These are phyloP conservation scores for Hippophae tibetana DNA, from an alignment of 306 rosid species.

Conservation along the genomic window DNA sequence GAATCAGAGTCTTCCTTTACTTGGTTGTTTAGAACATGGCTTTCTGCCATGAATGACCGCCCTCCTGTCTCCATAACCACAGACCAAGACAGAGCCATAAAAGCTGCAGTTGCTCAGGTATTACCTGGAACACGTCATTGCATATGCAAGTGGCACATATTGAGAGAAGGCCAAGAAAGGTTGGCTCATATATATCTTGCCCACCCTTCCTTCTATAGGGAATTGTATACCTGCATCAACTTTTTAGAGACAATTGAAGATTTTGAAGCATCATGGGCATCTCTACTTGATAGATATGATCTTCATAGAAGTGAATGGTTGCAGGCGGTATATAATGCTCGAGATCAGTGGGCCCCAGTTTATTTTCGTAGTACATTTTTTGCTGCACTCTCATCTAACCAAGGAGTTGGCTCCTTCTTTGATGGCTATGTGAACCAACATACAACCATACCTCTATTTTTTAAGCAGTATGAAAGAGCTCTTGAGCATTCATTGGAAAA, in stretches of 20 bases:
- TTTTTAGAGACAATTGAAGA: slow-evolving; percentile 53
- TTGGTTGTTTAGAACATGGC: slow-evolving; percentile 73
- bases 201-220: slow-evolving; percentile 59
- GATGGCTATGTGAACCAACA: slow-evolving; percentile 73
- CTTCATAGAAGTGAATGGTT: slow-evolving; percentile 67
- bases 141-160: slow-evolving; percentile 82
- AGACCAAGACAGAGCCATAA: slow-evolving; percentile 74
- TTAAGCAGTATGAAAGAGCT: slow-evolving; percentile 64
- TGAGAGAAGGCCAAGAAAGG: slow-evolving; percentile 82
- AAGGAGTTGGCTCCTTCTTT: slow-evolving; percentile 49
- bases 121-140: slow-evolving; percentile 59
- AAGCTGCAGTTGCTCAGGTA: slow-evolving; percentile 50
- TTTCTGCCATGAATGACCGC: slow-evolving; percentile 59
- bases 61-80: slow-evolving; percentile 65
- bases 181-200: slow-evolving; percentile 64
- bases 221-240: slow-evolving; percentile 63
- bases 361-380: slow-evolving; percentile 66
- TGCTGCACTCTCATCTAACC: slow-evolving; percentile 49
- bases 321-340: slow-evolving; percentile 69
- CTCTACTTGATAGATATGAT: slow-evolving; percentile 46
- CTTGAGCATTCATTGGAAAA: slow-evolving; percentile 55
- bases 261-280: slow-evolving; percentile 54
- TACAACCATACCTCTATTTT: slow-evolving; percentile 54
- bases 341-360: slow-evolving; percentile 81
- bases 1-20: slow-evolving; percentile 66